phyloP scores from a whole-genome alignment of 148 eudicot genomes.

The Gaultheria prostrata region DNA sequence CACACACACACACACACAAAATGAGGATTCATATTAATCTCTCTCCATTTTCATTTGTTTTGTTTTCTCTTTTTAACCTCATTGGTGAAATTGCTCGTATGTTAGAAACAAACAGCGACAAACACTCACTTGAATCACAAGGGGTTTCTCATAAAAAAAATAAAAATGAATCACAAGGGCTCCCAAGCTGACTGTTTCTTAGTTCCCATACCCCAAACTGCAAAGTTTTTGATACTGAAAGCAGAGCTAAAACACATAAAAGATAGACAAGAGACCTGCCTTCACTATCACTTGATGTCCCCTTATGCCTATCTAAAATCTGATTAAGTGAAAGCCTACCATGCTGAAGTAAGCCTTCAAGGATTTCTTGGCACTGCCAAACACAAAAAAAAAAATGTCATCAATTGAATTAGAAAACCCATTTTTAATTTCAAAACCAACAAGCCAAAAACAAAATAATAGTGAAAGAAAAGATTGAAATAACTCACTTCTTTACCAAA shows the following conservation, averaged over 20 bases:
- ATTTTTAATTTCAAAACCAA: slow-evolving; percentile 9
- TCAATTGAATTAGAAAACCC: slow-evolving; percentile 6
- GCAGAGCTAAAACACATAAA: background rate
- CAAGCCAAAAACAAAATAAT: background rate
- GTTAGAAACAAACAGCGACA: background rate
- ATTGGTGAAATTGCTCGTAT: background rate
- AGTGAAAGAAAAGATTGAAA: background rate
- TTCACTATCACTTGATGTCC: slow-evolving; percentile 30
- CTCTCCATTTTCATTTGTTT: background rate
- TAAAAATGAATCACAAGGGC: background rate
- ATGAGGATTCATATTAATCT: background rate
- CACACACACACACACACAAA: background rate
- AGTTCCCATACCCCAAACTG: background rate
- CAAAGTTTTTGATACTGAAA: background rate
- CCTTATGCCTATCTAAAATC: slow-evolving; percentile 54
- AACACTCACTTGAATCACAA: background rate
- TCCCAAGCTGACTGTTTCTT: background rate
- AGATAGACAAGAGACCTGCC: slow-evolving; percentile 29
- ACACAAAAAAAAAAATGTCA: slow-evolving; percentile 13
- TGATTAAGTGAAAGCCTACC: slow-evolving; percentile 81
- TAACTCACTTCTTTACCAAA: slow-evolving; percentile 63
- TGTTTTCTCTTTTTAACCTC: no score
- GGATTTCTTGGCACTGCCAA: slow-evolving; percentile 54
- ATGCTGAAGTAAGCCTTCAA: slow-evolving; percentile 82
- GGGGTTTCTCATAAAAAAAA: background rate